Evolutionary conservation across 2,329 filamentous ascomycete species (phyloP).

Genomic region (Penicillium vulpinum): DNA sequence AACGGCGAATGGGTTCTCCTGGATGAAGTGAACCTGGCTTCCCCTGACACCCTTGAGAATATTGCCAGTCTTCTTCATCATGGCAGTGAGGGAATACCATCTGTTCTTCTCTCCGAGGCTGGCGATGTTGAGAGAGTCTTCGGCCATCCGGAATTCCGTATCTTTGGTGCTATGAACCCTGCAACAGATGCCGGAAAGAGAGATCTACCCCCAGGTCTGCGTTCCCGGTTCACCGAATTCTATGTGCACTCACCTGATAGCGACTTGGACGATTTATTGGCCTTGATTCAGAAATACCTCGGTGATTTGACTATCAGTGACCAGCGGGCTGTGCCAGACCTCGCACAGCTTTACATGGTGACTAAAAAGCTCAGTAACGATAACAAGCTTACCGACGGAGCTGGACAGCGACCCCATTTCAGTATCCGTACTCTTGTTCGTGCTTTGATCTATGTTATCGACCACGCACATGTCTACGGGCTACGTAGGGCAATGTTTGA

Average conservation of each 20-base stretch:
- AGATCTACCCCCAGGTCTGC: constrained; percentile 82
- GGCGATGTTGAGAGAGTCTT: constrained; percentile 87
- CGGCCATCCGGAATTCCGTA: constrained; percentile 88
- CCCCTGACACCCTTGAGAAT: constrained; percentile 90
- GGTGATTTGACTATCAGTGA: constrained; percentile 70
- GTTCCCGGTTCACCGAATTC: constrained; percentile 91
- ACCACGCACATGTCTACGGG: constrained; percentile 80
- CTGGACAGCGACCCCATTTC: constrained; percentile 94
- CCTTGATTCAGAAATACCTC: constrained; percentile 86
- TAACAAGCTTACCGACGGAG: constrained; percentile 87
- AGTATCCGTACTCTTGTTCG: constrained; percentile 91
- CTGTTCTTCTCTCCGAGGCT: constrained; percentile 86
- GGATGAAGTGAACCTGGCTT: constrained; percentile 96
- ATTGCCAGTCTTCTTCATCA: constrained; percentile 83
- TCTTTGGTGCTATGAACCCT: constrained; percentile 99
- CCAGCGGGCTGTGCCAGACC: constrained; percentile 72
- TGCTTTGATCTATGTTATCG: constrained; percentile 81
- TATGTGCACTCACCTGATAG: constrained; percentile 90
- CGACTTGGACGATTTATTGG: constrained; percentile 80
- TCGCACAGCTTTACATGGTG: constrained; percentile 82
- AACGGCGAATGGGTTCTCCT: constrained; percentile 97
- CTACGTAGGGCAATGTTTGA: constrained; percentile 85
- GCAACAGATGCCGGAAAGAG: constrained; percentile 97
- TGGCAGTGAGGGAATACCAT: constrained; percentile 70
- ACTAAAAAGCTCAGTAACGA: constrained; percentile 79